Percentiles rank a stretch among this genome's conserved stretches.
Evolutionary conservation across 164 flowering plant genomes (phyloP).

Genomic region (Sedum album): DNA sequence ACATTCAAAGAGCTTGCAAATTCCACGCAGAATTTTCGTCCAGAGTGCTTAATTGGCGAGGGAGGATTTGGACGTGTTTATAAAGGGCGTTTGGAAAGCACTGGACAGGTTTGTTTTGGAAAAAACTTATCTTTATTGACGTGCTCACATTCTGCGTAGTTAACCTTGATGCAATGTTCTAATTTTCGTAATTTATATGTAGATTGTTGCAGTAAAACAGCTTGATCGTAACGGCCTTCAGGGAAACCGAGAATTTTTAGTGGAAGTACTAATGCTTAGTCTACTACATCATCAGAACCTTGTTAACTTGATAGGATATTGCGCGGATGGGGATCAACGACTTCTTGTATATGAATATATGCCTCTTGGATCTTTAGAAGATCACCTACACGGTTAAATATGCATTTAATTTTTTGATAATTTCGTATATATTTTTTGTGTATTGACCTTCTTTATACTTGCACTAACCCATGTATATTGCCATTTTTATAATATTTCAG

Average conservation of each 20-base stretch:
- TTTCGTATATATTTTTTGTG: neutral
- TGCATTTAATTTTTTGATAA: neutral
- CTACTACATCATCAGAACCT: constrained; percentile 81
- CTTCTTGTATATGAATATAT: constrained; percentile 92
- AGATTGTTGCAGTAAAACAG: constrained; percentile 87
- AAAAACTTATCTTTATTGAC: neutral
- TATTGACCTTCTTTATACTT: neutral
- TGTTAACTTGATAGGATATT: constrained; percentile 84
- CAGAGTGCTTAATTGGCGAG: constrained; percentile 74
- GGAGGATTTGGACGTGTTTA: constrained; percentile 94
- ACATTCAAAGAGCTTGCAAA: constrained; percentile 79
- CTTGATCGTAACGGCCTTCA: constrained; percentile 85
- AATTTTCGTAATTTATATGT: constrained; percentile 16
- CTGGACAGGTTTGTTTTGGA: constrained; percentile 50
- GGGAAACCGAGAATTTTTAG: constrained; percentile 79
- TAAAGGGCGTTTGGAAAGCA: constrained; percentile 69
- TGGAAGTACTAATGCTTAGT: constrained; percentile 96
- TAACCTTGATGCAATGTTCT: neutral
- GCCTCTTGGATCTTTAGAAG: constrained; percentile 87
- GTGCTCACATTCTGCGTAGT: neutral
- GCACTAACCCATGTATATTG: neutral
- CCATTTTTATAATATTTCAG: neutral
- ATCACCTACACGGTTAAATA: constrained; percentile 74
- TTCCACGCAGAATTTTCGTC: constrained; percentile 73
- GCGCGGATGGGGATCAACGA: constrained; percentile 93